Percentiles rank a stretch among this genome's conserved stretches.
phyloP scores from a whole-genome alignment of 176 grass and related monocot species.

The barley (Hordeum vulgare) region MorexV3_pseudomolecules_assembly NC_058519.1:480306541-480307040 shows the following conservation, averaged over 20 bases:
- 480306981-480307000: slow-evolving; percentile 87
- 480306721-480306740: slow-evolving; percentile 37
- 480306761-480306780: slow-evolving; percentile 25
- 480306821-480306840: slow-evolving; percentile 15
- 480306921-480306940: slow-evolving; percentile 5
- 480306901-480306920: slow-evolving; percentile 34
- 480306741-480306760: slow-evolving; percentile 45
- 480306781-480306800: slow-evolving; percentile 13
- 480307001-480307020: slow-evolving; percentile 43
- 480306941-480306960: slow-evolving; percentile 23
- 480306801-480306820: not conserved
- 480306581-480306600: not conserved
- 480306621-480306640: not conserved
- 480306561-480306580: not conserved
- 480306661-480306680: not conserved
- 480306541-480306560: not conserved
- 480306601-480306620: not conserved
- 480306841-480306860: not conserved
- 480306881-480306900: slow-evolving; percentile 40
- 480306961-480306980: slow-evolving; percentile 69
- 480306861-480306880: slow-evolving; percentile 27
- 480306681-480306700: not conserved
- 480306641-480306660: not conserved
- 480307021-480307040: slow-evolving; percentile 50
- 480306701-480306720: slow-evolving; percentile 28